Percentiles rank a stretch among this genome's conserved stretches.
Conservation (phyloP, 2,329 filamentous ascomycete genomes). For the Fusarium subtropicale region DNA sequence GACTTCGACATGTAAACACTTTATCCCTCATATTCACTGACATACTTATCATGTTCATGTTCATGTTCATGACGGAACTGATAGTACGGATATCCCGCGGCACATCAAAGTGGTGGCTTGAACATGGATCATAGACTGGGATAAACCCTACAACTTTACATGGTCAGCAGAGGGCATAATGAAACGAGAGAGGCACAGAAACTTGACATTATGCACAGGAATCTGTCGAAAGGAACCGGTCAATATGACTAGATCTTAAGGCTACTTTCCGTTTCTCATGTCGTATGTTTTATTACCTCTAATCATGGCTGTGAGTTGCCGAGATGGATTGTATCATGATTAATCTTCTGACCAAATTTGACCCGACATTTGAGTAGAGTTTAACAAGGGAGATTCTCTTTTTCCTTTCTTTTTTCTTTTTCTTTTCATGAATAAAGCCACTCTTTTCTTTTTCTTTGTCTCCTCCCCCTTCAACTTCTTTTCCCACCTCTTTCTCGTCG, state of each 20-base stretch:
- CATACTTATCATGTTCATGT: not conserved
- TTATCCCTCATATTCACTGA: constrained; percentile 8
- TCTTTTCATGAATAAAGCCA: constrained; percentile 2
- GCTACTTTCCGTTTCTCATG: constrained; percentile 1
- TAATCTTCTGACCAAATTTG: constrained; percentile 28
- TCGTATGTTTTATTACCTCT: constrained; percentile 31
- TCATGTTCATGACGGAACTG: not conserved
- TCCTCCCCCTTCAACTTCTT: constrained; percentile 1
- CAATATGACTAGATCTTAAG: constrained; percentile 1
- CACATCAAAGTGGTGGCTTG: constrained; percentile 26
- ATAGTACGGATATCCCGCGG: constrained; percentile 30
- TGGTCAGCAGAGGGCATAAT: constrained; percentile 42
- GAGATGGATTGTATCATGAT: constrained; percentile 24
- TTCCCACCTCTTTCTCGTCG: not conserved
- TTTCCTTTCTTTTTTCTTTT: not conserved
- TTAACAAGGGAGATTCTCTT: not conserved
- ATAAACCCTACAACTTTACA: constrained; percentile 29
- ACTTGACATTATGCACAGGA: constrained; percentile 15
- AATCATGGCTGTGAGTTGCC: constrained; percentile 1
- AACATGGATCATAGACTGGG: constrained; percentile 24
- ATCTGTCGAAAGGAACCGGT: constrained; percentile 13
- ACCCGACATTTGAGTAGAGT: not conserved
- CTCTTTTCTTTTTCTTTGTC: constrained; percentile 13
- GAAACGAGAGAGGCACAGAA: constrained; percentile 24
- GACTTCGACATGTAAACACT: constrained; percentile 4